Conservation (phyloP, 163 green algal species). For the Scenedesmus sp. region DNA sequence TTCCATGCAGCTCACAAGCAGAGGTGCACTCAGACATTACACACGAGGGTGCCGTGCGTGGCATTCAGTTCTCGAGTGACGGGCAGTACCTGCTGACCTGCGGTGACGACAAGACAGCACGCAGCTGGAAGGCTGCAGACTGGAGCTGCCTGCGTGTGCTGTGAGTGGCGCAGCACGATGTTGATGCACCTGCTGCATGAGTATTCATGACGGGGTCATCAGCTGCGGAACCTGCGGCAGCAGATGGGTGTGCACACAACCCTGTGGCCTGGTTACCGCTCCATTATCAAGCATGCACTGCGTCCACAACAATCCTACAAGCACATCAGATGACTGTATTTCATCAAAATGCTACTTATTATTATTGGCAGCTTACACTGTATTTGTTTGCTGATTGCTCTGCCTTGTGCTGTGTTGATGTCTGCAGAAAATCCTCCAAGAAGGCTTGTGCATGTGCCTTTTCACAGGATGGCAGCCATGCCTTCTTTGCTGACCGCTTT, state of each 20-base stretch:
- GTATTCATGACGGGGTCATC: not conserved
- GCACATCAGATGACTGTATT: too few species aligned
- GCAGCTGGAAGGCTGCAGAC: slow-evolving; percentile 61
- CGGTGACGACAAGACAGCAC: slow-evolving; percentile 75
- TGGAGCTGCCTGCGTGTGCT: slow-evolving; percentile 40
- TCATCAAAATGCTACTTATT: too few species aligned
- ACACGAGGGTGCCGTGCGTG: slow-evolving; percentile 59
- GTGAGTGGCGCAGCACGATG: slow-evolving; percentile 10
- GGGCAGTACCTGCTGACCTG: slow-evolving; percentile 71
- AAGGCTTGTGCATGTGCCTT: slow-evolving; percentile 73
- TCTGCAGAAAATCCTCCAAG: slow-evolving; percentile 59
- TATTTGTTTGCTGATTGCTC: not conserved
- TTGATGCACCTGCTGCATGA: not conserved
- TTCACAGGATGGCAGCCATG: slow-evolving; percentile 83
- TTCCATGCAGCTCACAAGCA: not conserved
- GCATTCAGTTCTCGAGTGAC: slow-evolving; percentile 62
- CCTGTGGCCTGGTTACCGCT: too few species aligned
- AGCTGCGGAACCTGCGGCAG: not conserved
- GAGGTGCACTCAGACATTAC: slow-evolving; percentile 4
- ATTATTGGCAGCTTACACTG: too few species aligned
- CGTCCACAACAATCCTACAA: too few species aligned
- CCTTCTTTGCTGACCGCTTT: slow-evolving; percentile 85
- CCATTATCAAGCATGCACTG: too few species aligned
- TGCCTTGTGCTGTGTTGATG: not conserved
- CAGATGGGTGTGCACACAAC: not conserved